A percentile compares a stretch with the other conserved stretches of the same genome.
These are phyloP conservation scores for Thymus mandschuricus DNA, from an alignment of 257 asterid genomes.

Conservation along the genomic window DNA sequence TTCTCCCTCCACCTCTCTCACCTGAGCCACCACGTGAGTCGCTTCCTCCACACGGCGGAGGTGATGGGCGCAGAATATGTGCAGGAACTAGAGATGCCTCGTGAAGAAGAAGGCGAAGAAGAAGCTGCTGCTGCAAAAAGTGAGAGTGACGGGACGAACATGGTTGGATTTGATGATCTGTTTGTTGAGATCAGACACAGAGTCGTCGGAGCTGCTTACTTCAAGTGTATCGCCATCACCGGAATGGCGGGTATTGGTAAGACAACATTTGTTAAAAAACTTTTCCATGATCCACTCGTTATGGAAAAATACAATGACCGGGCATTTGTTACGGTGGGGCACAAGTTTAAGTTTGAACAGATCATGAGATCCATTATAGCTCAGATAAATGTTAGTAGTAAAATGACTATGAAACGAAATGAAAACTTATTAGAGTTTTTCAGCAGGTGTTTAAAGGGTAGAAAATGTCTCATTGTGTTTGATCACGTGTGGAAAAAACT, in stretches of 20 bases:
- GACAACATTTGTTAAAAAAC: not conserved
- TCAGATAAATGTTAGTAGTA: not conserved
- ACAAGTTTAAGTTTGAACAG: not conserved
- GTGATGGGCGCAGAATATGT: not conserved
- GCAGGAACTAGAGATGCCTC: not conserved
- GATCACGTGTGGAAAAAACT: not conserved
- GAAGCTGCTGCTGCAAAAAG: not conserved
- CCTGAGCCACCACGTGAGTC: too few species aligned
- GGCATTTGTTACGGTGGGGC: not conserved
- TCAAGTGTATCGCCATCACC: not conserved
- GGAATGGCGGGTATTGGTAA: constrained; percentile 7
- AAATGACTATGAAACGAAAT: not conserved
- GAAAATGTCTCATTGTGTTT: not conserved
- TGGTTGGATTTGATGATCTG: not conserved
- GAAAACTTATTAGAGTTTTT: not conserved
- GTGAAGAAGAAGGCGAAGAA: not conserved
- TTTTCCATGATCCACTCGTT: not conserved
- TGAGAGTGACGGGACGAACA: not conserved
- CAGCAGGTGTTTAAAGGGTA: not conserved
- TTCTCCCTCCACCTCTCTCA: too few species aligned
- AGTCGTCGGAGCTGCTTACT: not conserved
- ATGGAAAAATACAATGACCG: not conserved
- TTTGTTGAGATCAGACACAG: not conserved
- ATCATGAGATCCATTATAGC: not conserved
- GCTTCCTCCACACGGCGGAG: not conserved